Base-by-base conservation (phyloP, 352 stramenopile species). In the Thraustotheca clavata region DNA sequence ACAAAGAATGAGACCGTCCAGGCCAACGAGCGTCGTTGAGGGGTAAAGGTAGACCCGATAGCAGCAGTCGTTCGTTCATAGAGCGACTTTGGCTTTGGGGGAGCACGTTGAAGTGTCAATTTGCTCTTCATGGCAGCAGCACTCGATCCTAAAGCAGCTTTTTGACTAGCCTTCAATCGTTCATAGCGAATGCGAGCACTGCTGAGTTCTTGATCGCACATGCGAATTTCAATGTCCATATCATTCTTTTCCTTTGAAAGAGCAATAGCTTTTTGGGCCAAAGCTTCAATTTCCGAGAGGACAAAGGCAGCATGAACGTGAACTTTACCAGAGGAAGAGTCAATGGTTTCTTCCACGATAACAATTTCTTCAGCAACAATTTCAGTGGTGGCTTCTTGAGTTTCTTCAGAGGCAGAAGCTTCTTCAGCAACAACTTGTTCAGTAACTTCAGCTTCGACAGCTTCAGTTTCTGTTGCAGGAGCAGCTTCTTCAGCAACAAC, bases 161-260 rank as follows among this genome's bases (percentile, higher is more conserved):
- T 83, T 73, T 90, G 79, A 62, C 75, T 90, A 31, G 82, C 77
- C 67, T 83, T 89, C 61, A 94, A 65, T 14, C 84, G 84, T 59
- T 93, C 82, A 60, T 90, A 90, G 73, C 88, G 87, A 59, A 75
- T 88, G 43, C 84, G 84, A 50, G 89, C 73, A 41, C 76, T 88
- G 46, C 74, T 73, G 59, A 80, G 79, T 67, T 94, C 84, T 24
- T 80, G 81, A 65, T 94, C 84, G 49, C 91, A 68, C 52, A 80
- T 59, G 36, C 74, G 69, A 18, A 91, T 70, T 39, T 72, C 68
- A 9, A 80, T 75, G 61, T 91, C 84, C 22, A 79, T 76, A 50
- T 91, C 84, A 67, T 89, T 76, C 70, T 94, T 94, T 68, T 86
- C 75, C 71, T 87, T 88, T 40, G 82, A 86, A 34, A 94, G 71